Conservation (phyloP, 2,329 filamentous ascomycete genomes). For the Penicillium sp. region DNA sequence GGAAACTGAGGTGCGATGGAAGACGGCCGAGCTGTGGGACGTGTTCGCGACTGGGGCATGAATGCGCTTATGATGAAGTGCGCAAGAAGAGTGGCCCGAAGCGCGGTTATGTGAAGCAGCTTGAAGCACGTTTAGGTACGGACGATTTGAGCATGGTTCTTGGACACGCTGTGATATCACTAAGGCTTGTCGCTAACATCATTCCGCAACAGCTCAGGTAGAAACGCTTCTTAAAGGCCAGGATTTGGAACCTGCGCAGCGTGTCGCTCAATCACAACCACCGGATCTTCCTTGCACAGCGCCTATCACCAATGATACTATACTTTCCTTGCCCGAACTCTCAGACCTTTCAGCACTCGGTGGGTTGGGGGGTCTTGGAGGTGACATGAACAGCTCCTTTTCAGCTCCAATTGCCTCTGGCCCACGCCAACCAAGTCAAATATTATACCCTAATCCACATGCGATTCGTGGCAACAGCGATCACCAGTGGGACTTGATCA, state of each 20-base stretch:
- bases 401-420: constrained; percentile 26
- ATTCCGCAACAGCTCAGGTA: constrained; percentile 67
- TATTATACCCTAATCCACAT: constrained; percentile 23
- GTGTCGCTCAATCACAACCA: constrained; percentile 29
- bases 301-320: constrained; percentile 33
- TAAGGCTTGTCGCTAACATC: constrained; percentile 14
- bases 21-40: constrained; percentile 80
- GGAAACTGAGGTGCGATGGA: constrained; percentile 89
- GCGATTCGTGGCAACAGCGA: constrained; percentile 28
- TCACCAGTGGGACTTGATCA: constrained; percentile 82
- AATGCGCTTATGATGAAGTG: constrained; percentile 87
- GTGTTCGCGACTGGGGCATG: constrained; percentile 78
- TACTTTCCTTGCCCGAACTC: constrained; percentile 25
- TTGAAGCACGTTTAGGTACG: constrained; percentile 89
- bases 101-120: constrained; percentile 86
- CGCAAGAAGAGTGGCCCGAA: constrained; percentile 93
- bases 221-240: constrained; percentile 85
- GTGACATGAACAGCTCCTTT: constrained; percentile 20
- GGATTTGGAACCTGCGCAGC: constrained; percentile 47
- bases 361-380: constrained; percentile 2
- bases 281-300: constrained; percentile 25
- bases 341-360: constrained; percentile 14
- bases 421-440: constrained; percentile 21
- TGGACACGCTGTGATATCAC: background rate
- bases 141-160: constrained; percentile 2